These are phyloP conservation scores for Cryptomeria japonica DNA, from an alignment of 75 land plant genomes.

Conservation along the genomic window DNA sequence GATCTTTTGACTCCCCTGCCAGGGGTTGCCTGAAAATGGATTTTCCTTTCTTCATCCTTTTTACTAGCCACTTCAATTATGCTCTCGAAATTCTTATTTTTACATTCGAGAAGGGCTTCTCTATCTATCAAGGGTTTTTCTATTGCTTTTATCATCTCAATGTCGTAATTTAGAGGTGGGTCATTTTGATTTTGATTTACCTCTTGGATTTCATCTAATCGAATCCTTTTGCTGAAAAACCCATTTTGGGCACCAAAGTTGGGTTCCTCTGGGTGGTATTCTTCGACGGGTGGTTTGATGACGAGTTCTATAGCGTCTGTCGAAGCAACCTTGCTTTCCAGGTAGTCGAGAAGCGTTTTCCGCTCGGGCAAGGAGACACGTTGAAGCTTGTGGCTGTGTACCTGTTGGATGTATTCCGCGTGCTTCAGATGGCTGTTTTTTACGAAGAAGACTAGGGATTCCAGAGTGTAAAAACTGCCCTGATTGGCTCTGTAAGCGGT, in stretches of 20 bases:
- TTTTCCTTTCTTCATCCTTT: conserved; percentile 64
- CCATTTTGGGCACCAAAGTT: neutral
- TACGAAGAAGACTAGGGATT: conserved; percentile 76
- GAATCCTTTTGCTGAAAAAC: conserved; percentile 1
- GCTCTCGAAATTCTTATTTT: conserved; percentile 64
- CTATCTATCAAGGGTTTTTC: conserved; percentile 87
- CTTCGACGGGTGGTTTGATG: conserved; percentile 11
- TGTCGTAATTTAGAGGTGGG: conserved; percentile 8
- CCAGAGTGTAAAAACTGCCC: conserved; percentile 50
- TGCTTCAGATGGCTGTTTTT: conserved; percentile 71
- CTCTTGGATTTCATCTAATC: neutral
- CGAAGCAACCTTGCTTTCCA: conserved; percentile 55
- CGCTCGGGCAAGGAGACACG: conserved; percentile 84
- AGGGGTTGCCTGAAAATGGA: conserved; percentile 39
- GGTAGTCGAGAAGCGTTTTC: conserved; percentile 79
- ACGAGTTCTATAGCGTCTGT: conserved; percentile 71
- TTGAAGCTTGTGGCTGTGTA: conserved; percentile 58
- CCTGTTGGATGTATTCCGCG: conserved; percentile 79
- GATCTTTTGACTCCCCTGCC: conserved; percentile 47
- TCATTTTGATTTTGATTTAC: neutral
- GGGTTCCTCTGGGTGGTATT: conserved; percentile 38
- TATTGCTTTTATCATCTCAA: conserved; percentile 43
- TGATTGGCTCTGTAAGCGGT: conserved; percentile 78
- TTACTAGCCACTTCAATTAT: conserved; percentile 44
- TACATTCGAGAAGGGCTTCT: conserved; percentile 67